Base-by-base conservation (phyloP, 805 yeast species). In the Saccharomycopsis sp. region DNA sequence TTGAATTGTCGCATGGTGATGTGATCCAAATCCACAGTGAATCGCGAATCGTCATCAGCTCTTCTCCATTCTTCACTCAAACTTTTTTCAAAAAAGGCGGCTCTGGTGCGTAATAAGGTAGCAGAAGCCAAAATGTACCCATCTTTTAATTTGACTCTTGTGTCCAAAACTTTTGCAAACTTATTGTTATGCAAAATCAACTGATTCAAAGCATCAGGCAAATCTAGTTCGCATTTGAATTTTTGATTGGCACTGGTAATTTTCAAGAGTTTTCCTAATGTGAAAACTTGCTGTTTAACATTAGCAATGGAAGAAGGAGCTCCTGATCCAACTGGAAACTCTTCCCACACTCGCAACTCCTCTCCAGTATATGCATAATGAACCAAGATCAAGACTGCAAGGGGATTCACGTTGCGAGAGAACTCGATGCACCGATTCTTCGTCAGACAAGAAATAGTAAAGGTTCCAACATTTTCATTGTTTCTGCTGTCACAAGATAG, bases 81-180 rank as follows among this genome's bases (percentile, higher is more conserved):
- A 2, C 75, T 48, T 0, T 78, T 66, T 41, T 73, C 77, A 54
- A 87, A 84, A 52, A 68, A 82, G 0, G 73, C 75, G 35, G 78
- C 72, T 44, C 94, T 60, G 0, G 71, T 56, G 3, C 60, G 53
- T n/a, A 87, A 31, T 6, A 41, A 17, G 8, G 22, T 6, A 8
- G 65, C 62, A 2, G 75, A 75, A 5, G 73, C 68, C 3, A 45
- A 42, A 0, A 69, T 23, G 1, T 20, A 25, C 1, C 73, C 75
- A 49, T 74, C 77, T 1, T 58, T 47, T n/a, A 80, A 55, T 4
- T 49, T 49, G 2, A 84, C 57, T 0, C 51, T 50, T 2, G 73
- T 67, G 52, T 78, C 82, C n/a, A 36, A 32, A 4, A 31, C 30
- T 8, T 33, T 22, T 8, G 3, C 12, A n/a, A 17, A 40, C 19